Evolutionary conservation across 2,329 filamentous ascomycete genomes (phyloP).

Genomic region (Exophiala sp.): DNA sequence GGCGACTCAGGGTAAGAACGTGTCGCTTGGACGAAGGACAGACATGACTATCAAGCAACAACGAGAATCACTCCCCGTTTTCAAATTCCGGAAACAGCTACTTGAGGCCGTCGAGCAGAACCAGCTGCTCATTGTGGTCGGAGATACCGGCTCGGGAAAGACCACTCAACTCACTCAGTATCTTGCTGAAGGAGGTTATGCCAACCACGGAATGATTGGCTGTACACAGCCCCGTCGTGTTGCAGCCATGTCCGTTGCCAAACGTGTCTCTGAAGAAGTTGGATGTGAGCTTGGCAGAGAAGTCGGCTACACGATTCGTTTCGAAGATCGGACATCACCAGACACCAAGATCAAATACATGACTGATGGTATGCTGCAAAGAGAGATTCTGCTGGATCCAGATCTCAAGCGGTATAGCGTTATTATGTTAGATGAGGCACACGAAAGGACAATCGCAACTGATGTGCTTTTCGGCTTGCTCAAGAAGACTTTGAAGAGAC

Average conservation of each 20-base stretch:
- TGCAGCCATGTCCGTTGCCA: conserved; percentile 97
- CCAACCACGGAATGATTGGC: conserved; percentile 80
- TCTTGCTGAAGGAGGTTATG: conserved; percentile 91
- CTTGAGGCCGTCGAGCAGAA: conserved; percentile 83
- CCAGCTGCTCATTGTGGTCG: conserved; percentile 91
- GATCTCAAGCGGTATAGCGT: conserved; percentile 86
- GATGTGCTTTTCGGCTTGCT: conserved; percentile 91
- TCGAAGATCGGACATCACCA: conserved; percentile 87
- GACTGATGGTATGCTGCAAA: conserved; percentile 97
- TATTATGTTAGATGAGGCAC: conserved; percentile 97
- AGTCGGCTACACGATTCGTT: conserved; percentile 95
- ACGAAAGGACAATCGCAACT: conserved; percentile 93
- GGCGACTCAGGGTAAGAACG: conserved; percentile 73
- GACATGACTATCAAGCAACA: conserved; percentile 93
- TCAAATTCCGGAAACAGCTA: conserved; percentile 78
- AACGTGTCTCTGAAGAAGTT: conserved; percentile 93
- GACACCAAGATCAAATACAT: conserved; percentile 97
- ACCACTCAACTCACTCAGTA: conserved; percentile 98
- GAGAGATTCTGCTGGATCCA: conserved; percentile 90
- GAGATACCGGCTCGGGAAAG: conserved; percentile 95
- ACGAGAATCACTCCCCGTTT: conserved; percentile 84
- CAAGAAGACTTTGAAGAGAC: conserved; percentile 84
- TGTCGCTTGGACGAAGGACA: conserved; percentile 80
- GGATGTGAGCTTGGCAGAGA: conserved; percentile 86
- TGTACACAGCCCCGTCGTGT: conserved; percentile 96